Evolutionary conservation across 2,329 filamentous ascomycete species (phyloP).

Genomic region (Talaromyces atroroseus): DNA sequence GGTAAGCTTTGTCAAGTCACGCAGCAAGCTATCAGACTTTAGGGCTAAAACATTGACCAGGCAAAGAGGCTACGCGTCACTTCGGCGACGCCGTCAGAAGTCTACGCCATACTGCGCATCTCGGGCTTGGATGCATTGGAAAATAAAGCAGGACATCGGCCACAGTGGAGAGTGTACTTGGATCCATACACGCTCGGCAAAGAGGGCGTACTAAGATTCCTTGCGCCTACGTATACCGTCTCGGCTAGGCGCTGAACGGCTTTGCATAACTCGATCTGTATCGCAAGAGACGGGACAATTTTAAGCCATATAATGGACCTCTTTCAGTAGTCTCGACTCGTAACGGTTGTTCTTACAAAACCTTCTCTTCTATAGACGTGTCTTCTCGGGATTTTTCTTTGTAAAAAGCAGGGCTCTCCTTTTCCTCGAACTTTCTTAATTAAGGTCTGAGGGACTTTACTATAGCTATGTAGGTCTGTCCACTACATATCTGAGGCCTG

Average conservation of each 20-base stretch:
- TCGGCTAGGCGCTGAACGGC: not conserved
- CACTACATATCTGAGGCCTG: too few relatives aligned
- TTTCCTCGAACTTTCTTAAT: too few relatives aligned
- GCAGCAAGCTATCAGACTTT: slow-evolving; percentile 1
- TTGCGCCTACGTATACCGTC: slow-evolving; percentile 5
- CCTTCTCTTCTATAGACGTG: too few relatives aligned
- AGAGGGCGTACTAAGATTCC: slow-evolving; percentile 5
- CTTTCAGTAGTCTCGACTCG: too few relatives aligned
- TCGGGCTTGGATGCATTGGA: slow-evolving; percentile 8
- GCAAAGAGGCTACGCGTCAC: slow-evolving; percentile 5
- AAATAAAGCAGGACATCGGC: slow-evolving; percentile 3
- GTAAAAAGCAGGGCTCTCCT: too few relatives aligned
- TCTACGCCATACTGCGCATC: slow-evolving; percentile 7
- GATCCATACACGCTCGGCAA: slow-evolving; percentile 5
- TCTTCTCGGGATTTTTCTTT: too few relatives aligned
- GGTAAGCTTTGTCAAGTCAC: slow-evolving; percentile 8
- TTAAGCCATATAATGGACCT: too few relatives aligned
- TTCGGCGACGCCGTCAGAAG: slow-evolving; percentile 4
- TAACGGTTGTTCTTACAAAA: too few relatives aligned
- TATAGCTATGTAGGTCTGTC: too few relatives aligned
- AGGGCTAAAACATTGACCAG: slow-evolving; percentile 6
- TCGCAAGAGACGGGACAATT: too few relatives aligned
- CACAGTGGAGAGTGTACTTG: slow-evolving; percentile 6
- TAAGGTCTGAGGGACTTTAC: too few relatives aligned
- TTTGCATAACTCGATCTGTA: too few relatives aligned